phyloP scores from a whole-genome alignment of 768 basidiomycete species.

The Amanita rimosa region DNA sequence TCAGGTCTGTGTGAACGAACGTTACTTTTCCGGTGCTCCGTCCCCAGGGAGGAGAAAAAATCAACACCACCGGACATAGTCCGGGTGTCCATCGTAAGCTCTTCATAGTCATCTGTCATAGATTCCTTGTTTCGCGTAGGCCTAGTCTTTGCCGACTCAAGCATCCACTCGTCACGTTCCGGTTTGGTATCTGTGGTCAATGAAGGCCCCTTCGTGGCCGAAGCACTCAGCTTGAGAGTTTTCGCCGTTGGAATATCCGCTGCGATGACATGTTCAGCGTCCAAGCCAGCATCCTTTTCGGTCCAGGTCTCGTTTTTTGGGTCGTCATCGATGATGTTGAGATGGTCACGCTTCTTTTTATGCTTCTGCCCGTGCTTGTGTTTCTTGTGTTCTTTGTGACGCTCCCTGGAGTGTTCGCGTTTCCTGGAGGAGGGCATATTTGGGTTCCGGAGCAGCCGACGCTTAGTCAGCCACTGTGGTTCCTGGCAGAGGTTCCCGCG shows the following conservation, averaged over 20 bases:
- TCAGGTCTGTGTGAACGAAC: constrained; percentile 47
- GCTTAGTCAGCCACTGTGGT: no score
- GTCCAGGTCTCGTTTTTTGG: constrained; percentile 71
- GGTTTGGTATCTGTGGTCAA: constrained; percentile 30
- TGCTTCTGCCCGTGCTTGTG: constrained; percentile 11
- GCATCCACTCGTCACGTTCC: constrained; percentile 87
- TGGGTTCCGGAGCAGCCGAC: no score
- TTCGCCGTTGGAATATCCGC: constrained; percentile 70
- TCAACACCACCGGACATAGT: constrained; percentile 55
- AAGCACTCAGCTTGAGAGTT: constrained; percentile 57
- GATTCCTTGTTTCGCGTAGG: constrained; percentile 30
- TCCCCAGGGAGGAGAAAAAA: constrained; percentile 85
- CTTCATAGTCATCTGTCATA: constrained; percentile 58
- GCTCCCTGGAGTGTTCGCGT: constrained; percentile 42
- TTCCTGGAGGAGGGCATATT: constrained; percentile 25
- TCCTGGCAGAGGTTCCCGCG: no score
- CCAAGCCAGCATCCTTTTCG: constrained; percentile 78
- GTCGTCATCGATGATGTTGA: constrained; percentile 58
- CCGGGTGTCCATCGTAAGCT: constrained; percentile 30
- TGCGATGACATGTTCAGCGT: constrained; percentile 61
- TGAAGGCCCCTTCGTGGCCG: constrained; percentile 33
- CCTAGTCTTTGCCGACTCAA: constrained; percentile 28
- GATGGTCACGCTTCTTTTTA: constrained; percentile 32
- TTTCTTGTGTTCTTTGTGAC: constrained; percentile 30
- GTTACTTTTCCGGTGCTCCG: constrained; percentile 57